Conservation (phyloP, 257 asterid genomes). For the Solanum paucissectum region DNA sequence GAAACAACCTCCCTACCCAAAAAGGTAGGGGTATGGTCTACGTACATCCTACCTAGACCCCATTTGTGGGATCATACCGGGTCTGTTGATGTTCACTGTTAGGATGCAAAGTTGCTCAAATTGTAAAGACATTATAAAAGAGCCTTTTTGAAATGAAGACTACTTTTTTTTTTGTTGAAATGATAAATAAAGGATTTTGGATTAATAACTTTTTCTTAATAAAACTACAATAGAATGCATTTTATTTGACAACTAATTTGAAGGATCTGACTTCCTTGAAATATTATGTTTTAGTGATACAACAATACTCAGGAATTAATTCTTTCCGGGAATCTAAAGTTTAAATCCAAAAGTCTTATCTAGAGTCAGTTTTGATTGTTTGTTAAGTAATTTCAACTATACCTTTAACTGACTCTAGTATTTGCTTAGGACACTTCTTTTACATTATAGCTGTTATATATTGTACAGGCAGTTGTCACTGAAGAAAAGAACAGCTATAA, state of each 20-base stretch:
- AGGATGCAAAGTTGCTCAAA: background rate
- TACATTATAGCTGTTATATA: background rate
- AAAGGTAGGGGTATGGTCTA: background rate
- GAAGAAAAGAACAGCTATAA: conserved; percentile 44
- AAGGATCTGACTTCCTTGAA: background rate
- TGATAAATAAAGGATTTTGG: background rate
- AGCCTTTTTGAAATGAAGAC: background rate
- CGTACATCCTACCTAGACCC: background rate
- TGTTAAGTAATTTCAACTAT: background rate
- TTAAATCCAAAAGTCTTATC: background rate
- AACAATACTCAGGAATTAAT: background rate
- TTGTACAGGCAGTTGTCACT: conserved; percentile 65
- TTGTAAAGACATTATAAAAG: background rate
- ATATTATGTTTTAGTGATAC: background rate
- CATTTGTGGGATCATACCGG: background rate
- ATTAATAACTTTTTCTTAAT: background rate
- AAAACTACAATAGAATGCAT: background rate
- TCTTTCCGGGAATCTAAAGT: background rate
- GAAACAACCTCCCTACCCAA: background rate
- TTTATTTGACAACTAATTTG: background rate
- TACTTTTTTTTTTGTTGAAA: background rate
- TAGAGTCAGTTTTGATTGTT: background rate
- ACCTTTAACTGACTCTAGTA: background rate
- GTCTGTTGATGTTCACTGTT: background rate
- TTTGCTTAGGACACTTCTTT: background rate